phyloP scores from a whole-genome alignment of 441 rosid species.

The Viola pubescens region DNA sequence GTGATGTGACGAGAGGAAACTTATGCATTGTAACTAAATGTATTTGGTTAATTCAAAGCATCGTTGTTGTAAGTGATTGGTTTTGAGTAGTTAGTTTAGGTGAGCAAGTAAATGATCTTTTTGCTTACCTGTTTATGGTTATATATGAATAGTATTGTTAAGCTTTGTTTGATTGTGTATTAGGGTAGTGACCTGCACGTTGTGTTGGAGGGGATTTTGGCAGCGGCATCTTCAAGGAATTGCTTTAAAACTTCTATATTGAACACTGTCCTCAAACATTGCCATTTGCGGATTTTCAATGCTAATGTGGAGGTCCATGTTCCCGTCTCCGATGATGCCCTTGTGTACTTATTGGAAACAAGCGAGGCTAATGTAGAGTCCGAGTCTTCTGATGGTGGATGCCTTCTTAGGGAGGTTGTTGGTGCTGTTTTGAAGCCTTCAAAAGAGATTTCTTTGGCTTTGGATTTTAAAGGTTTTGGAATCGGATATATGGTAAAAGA shows the following conservation, averaged over 20 bases:
- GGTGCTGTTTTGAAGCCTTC: conserved; percentile 44
- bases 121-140: background rate
- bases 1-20: too few species aligned
- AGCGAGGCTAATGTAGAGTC: conserved; percentile 57
- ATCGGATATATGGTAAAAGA: conserved; percentile 50
- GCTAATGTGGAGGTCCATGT: conserved; percentile 43
- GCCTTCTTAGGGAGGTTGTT: conserved; percentile 50
- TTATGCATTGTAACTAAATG: too few species aligned
- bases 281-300: conserved; percentile 38
- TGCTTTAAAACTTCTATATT: conserved; percentile 42
- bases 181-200: conserved; percentile 76
- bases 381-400: conserved; percentile 34
- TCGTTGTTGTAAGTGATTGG: too few species aligned
- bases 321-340: conserved; percentile 37
- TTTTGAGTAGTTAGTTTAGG: background rate
- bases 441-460: conserved; percentile 38
- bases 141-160: background rate
- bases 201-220: conserved; percentile 46
- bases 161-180: conserved; percentile 8
- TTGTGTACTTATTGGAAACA: conserved; percentile 38
- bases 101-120: background rate
- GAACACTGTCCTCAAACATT: conserved; percentile 60
- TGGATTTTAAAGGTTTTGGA: conserved; percentile 45
- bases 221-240: conserved; percentile 29
- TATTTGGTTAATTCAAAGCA: too few species aligned